Evolutionary conservation across 75 land plant genomes (phyloP), one percentile per base, ranked within the genome.

Genomic region (Azolla pinnata): DNA sequence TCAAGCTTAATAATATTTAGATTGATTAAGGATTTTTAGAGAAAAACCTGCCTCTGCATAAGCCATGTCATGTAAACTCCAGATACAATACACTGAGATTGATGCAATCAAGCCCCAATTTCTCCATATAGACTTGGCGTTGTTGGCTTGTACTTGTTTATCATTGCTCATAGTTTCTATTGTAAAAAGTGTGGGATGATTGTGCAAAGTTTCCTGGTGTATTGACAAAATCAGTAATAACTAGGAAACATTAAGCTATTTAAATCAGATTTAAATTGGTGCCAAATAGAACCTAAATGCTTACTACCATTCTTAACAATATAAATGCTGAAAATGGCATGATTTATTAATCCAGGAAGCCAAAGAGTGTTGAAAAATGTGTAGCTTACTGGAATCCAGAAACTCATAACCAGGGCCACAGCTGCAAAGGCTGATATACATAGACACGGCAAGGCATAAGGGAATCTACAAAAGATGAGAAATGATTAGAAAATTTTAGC

Each of bases 1-100:
- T n/a, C n/a, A n/a, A n/a, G n/a, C n/a, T n/a, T n/a, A n/a, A n/a
- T n/a, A n/a, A n/a, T n/a, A n/a, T n/a, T 30, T 19, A 35, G 29
- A 28, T 17, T 47, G 19, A 5, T 18, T 53, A 33, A 21, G 16
- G 8, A 4, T 31, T 17, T 20, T 1, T 21, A 8, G 4, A n/a
- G 24, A 0, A 65, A 28, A 29, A 17, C 61, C 17, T 66, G 74
- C 83, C 81, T 81, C 83, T 44, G 69, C 30, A 42, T 73, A 81
- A 40, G 81, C 73, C 38, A 74, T 68, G 25, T 81, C 78, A 33
- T 78, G 74, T 23, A 78, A 61, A 16, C 67, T 53, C 55, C 67
- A 78, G 33, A 81, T 31, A 48, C 75, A 78, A 75, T 69, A 81
- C 20, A 79, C 40, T 45, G 61, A 21, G 26, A 79, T 55, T 2